These are phyloP conservation scores for Coelastrella sp. DNA, from an alignment of 139 green algal species.

Conservation along the genomic window DNA sequence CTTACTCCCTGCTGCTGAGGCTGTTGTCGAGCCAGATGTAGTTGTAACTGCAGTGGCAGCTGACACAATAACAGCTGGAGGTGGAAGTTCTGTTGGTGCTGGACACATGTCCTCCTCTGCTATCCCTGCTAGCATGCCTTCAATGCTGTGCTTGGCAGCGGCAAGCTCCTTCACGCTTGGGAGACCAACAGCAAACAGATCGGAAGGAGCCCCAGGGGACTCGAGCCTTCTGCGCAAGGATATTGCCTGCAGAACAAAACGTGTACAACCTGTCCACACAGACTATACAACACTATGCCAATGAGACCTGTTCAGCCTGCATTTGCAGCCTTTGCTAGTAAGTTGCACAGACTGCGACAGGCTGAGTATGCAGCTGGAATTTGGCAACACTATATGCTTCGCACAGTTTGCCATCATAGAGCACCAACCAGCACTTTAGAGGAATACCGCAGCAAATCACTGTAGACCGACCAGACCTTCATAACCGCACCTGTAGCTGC, in stretches of 20 bases:
- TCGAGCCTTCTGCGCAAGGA: neutral
- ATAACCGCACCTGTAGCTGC: slow-evolving; percentile 39
- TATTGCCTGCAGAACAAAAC: slow-evolving; percentile 14
- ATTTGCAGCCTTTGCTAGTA: too few relatives aligned
- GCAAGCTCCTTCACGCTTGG: slow-evolving; percentile 21
- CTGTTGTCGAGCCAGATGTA: neutral
- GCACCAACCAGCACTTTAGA: too few relatives aligned
- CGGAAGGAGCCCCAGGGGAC: neutral
- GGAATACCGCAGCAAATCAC: too few relatives aligned
- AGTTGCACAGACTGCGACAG: too few relatives aligned
- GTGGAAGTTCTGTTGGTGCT: slow-evolving; percentile 14
- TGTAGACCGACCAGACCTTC: too few relatives aligned
- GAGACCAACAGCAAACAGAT: neutral
- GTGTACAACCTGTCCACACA: too few relatives aligned
- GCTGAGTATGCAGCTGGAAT: too few relatives aligned
- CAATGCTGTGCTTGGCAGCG: slow-evolving; percentile 25
- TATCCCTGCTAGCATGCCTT: slow-evolving; percentile 1
- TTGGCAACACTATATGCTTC: too few relatives aligned
- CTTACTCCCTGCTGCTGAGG: slow-evolving; percentile 6
- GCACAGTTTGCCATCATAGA: too few relatives aligned
- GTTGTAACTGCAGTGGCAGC: neutral
- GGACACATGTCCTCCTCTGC: slow-evolving; percentile 30
- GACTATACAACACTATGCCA: neutral
- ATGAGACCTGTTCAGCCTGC: too few relatives aligned
- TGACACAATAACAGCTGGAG: neutral